Evolutionary conservation across 1,284 basidiomycete genomes (phyloP), one percentile per base, ranked within the genome.

Genomic region (Crepidotus sp.): DNA sequence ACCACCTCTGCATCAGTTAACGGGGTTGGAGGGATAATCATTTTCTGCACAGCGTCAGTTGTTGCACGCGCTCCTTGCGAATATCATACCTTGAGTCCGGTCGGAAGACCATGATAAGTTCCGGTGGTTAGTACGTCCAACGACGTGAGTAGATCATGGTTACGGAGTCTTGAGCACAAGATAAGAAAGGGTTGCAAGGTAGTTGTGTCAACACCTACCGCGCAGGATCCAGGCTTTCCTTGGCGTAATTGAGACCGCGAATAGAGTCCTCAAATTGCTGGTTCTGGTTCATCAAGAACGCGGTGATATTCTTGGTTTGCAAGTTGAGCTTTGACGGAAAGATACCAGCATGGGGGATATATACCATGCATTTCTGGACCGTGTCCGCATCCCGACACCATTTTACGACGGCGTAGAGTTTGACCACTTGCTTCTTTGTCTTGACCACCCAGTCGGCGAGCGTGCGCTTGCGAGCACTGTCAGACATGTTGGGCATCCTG

Each of bases 121-220:
- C 90, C 90, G 13, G 80, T 82, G 1, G 84, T 84, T 17, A 94
- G 70, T 37, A 94, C 86, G 54, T 91, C 85, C 39, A 94, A 66
- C 14, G 91, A 91, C 0, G 89, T 91, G 9, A 89, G 69, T n/a
- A 94, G 68, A 59, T 95, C 92, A 53, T 91, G 88, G 59, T 93
- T 94, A 43, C 89, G 76, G 17, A 90, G 73, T 59, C 89, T 29
- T 88, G 35, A n/a, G 15, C n/a, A 14, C 36, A 44, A 36, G 41
- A 43, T 33, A 42, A 38, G 40, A 14, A 36, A 22, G 42, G 27
- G 1, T 9, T 24, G 32, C 8, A 22, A 24, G 36, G 26, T 10
- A 10, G 19, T 13, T 10, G 10, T n/a, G 36, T 8, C 13, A 30
- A 35, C 29, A 51, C 59, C 46, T 54, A 80, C 82, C 83, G 76